These are phyloP conservation scores for Spergularia marina DNA, from an alignment of 148 eudicot species.

Conservation along the genomic window DNA sequence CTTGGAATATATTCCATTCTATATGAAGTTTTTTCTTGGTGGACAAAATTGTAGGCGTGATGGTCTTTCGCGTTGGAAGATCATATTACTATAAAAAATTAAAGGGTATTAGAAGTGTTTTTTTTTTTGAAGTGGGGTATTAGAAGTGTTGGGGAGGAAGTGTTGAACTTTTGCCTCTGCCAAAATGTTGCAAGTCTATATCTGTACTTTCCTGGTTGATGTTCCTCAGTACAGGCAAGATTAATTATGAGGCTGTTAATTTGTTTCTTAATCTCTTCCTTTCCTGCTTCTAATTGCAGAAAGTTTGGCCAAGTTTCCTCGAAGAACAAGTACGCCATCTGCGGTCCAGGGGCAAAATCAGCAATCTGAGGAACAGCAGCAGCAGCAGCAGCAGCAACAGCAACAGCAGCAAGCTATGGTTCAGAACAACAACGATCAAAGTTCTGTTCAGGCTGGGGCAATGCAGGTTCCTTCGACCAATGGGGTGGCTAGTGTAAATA, in stretches of 20 bases:
- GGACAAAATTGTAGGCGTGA: neutral
- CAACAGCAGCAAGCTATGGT: slow-evolving; percentile 37
- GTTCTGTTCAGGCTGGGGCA: slow-evolving; percentile 43
- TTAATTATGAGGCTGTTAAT: neutral
- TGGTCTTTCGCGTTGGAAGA: neutral
- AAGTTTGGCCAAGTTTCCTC: slow-evolving; percentile 90
- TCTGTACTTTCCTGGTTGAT: neutral
- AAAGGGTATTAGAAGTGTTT: neutral
- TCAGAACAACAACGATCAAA: slow-evolving; percentile 51
- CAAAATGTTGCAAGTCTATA: neutral
- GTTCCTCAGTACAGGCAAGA: neutral
- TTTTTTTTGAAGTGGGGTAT: no score
- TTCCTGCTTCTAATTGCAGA: slow-evolving; percentile 41
- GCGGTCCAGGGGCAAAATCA: slow-evolving; percentile 54
- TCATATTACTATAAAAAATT: neutral
- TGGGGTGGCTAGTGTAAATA: slow-evolving; percentile 57
- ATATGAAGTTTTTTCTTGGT: neutral
- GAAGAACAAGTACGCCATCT: slow-evolving; percentile 59
- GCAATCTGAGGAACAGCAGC: slow-evolving; percentile 49
- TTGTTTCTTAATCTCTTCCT: neutral
- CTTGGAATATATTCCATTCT: neutral
- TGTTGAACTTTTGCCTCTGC: neutral
- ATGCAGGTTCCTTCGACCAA: slow-evolving; percentile 56
- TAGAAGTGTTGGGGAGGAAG: neutral
- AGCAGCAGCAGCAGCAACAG: slow-evolving; percentile 31